Evolutionary conservation across 78 protist genomes (phyloP).

Genomic region (Blattamonas nauphoetae): DNA sequence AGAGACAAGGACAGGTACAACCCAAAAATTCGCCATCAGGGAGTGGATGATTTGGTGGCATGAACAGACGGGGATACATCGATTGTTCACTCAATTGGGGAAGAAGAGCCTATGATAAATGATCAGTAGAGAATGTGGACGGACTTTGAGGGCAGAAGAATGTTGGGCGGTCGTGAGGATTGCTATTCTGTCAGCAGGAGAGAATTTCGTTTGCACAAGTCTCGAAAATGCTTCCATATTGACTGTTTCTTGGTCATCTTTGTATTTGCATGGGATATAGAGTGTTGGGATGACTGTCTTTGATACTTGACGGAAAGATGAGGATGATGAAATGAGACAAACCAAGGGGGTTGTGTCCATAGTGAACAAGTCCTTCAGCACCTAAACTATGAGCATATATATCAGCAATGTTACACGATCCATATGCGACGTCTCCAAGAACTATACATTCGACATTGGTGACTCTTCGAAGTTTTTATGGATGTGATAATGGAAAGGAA

Average conservation of each 20-base stretch:
- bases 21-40: slow-evolving; percentile 8
- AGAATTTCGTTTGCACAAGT: neutral
- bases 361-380: neutral
- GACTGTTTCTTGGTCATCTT: neutral
- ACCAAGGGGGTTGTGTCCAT: neutral
- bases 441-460: neutral
- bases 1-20: neutral
- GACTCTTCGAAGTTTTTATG: neutral
- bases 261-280: neutral
- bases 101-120: neutral
- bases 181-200: neutral
- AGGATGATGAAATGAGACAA: neutral
- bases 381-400: neutral
- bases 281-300: neutral
- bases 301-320: neutral
- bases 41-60: neutral
- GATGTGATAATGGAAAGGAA: neutral
- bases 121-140: neutral
- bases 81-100: neutral
- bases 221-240: neutral
- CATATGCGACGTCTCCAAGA: slow-evolving; percentile 5
- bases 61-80: neutral
- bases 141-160: neutral
- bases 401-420: neutral
- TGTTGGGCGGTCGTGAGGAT: slow-evolving; percentile 15